Evolutionary conservation across 179 eudicot genomes (phyloP), one percentile per base, ranked within the genome.

Genomic region (Vitellaria paradoxa): DNA sequence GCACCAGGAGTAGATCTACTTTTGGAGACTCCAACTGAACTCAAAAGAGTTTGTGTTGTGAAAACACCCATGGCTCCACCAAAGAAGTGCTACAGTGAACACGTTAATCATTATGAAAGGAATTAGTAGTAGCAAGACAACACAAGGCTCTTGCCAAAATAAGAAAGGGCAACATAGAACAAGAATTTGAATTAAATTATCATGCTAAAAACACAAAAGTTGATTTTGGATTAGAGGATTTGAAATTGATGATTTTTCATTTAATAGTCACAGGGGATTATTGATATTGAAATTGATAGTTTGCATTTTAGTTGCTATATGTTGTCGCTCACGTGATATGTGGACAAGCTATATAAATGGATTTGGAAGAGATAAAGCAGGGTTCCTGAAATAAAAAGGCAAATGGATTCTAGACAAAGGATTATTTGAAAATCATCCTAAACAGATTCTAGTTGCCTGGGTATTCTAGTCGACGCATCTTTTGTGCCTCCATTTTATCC

Each of bases 31-130:
- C 98, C 98, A 80, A 94, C 89, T 66, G 98, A 94, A 74, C 82
- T 81, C 80, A 94, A 76, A 85, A 92, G 90, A 14, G 97, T 85
- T 77, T 91, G 98, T 65, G 97, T 94, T 11, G 98, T 94, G 82
- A 94, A 94, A 75, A 94, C 98, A 69, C 98, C 90, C 94, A 94
- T 94, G 40, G 97, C 98, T 78, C 98, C 98, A 76, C 98, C 98
- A 84, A 94, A 92, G 82, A 94, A 91, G 87, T 94, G 96, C 96
- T 94, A 79, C 78, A 85, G 21, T n/a, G 9, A 75, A 71, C 13
- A 80, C 7, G n/a, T 61, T 60, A 79, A 64, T 70, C 50, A 76
- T 47, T 66, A 53, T 26, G 23, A 63, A 37, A 63, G 30, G 40
- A 65, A 10, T 65, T 30, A 65, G 46, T 65, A 13, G 18, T 18